These are phyloP conservation scores for Oenanthe sinensis DNA, from an alignment of 129 eudicot species.

Conservation along the genomic window DNA sequence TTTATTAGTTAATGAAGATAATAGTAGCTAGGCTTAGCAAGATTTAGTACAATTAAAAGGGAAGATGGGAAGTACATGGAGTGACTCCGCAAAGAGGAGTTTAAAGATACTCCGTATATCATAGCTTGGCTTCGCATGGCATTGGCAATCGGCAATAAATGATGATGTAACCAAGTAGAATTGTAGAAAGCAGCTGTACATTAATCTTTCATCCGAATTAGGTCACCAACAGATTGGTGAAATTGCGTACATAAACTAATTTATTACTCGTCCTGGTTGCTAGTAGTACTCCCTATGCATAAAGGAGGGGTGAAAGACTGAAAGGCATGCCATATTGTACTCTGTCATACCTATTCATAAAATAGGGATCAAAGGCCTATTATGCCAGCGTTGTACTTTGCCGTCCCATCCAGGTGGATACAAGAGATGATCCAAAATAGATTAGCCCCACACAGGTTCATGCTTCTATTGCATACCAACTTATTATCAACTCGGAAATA, in stretches of 20 bases:
- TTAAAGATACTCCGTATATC: background rate
- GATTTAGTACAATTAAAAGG: background rate
- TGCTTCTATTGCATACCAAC: background rate
- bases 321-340: slow-evolving; percentile 4
- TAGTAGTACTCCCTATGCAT: background rate
- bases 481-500: no score
- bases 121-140: background rate
- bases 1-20: no score
- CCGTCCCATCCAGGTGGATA: background rate
- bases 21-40: no score
- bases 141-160: background rate
- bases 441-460: background rate
- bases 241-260: background rate
- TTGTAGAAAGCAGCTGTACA: background rate
- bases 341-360: background rate
- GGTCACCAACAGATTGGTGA: background rate
- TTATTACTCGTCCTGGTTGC: background rate
- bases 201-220: background rate
- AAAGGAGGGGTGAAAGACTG: background rate
- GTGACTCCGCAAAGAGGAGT: background rate
- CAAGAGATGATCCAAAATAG: background rate
- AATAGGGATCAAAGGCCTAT: background rate
- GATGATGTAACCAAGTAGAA: background rate
- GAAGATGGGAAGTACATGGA: background rate
- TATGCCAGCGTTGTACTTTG: slow-evolving; percentile 1